A percentile compares a stretch with the other conserved stretches of the same genome.
Conservation (phyloP, 2,329 filamentous ascomycete genomes). For the Alternaria hordeiaustralica region DNA sequence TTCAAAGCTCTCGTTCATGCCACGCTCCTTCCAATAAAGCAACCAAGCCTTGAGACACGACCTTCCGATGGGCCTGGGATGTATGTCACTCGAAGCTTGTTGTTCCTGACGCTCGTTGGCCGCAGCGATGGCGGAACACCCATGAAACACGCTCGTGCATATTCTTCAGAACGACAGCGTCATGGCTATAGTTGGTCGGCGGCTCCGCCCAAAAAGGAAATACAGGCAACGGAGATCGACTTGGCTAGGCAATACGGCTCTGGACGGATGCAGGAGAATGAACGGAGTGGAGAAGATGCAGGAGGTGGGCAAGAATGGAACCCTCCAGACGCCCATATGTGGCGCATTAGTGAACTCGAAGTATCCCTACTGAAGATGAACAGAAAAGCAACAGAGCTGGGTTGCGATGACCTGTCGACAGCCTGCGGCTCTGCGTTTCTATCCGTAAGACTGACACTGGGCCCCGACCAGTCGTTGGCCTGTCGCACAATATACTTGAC, state of each 20-base stretch:
- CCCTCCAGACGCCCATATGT: not conserved
- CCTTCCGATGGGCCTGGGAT: constrained; percentile 1
- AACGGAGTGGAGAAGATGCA: constrained; percentile 5
- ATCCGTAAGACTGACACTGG: not conserved
- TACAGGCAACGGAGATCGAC: constrained; percentile 5
- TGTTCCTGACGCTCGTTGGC: constrained; percentile 23
- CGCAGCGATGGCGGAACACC: constrained; percentile 21
- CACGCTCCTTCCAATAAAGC: constrained; percentile 8
- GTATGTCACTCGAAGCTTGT: constrained; percentile 21
- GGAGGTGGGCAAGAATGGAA: constrained; percentile 1
- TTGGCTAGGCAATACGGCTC: constrained; percentile 8
- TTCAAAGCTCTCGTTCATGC: not conserved
- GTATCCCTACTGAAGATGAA: not conserved
- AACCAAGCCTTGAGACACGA: constrained; percentile 19
- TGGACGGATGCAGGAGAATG: constrained; percentile 7
- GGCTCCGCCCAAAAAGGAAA: constrained; percentile 10
- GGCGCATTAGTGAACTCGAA: not conserved
- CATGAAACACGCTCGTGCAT: constrained; percentile 26
- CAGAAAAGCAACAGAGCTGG: not conserved
- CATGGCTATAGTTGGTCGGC: constrained; percentile 17
- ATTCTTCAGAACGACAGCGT: constrained; percentile 18
- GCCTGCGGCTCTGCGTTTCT: constrained; percentile 4
- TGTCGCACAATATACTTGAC: constrained; percentile 21
- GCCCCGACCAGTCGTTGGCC: constrained; percentile 12
- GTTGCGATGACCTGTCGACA: not conserved